Evolutionary conservation across 2,329 filamentous ascomycete genomes (phyloP).

Genomic region (Clonostachys rhizophaga): DNA sequence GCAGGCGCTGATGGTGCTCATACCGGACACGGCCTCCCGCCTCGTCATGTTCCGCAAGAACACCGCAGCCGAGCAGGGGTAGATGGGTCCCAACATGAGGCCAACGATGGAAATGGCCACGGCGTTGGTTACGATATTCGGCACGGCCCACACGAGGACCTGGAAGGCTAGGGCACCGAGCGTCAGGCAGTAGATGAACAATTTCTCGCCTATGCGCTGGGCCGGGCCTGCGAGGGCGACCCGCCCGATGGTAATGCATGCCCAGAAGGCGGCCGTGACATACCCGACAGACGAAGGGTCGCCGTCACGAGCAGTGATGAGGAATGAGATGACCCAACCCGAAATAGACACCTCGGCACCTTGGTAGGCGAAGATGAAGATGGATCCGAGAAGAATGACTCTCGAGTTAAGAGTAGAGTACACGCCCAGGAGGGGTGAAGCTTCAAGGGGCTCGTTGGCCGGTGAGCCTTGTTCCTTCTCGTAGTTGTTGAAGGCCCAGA

Average conservation of each 20-base stretch:
- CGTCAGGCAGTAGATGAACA: slow-evolving; percentile 60
- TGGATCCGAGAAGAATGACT: slow-evolving; percentile 66
- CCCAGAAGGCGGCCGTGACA: slow-evolving; percentile 70
- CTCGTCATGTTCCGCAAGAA: slow-evolving; percentile 57
- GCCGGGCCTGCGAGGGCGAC: slow-evolving; percentile 66
- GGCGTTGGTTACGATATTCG: slow-evolving; percentile 67
- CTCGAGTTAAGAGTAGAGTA: slow-evolving; percentile 42
- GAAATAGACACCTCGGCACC: slow-evolving; percentile 80
- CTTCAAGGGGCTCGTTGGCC: slow-evolving; percentile 4
- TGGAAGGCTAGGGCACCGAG: slow-evolving; percentile 62
- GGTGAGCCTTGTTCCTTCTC: slow-evolving; percentile 48
- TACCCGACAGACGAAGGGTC: slow-evolving; percentile 71
- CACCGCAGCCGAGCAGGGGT: slow-evolving; percentile 65
- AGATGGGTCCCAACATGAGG: slow-evolving; percentile 72
- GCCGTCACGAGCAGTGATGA: slow-evolving; percentile 68
- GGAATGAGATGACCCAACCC: slow-evolving; percentile 83
- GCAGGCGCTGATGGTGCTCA: slow-evolving; percentile 66
- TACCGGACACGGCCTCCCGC: slow-evolving; percentile 55
- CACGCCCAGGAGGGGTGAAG: slow-evolving; percentile 32
- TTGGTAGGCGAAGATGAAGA: slow-evolving; percentile 85
- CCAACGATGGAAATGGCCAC: slow-evolving; percentile 68
- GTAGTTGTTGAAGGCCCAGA: slow-evolving; percentile 67
- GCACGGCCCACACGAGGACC: slow-evolving; percentile 73
- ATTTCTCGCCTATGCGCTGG: slow-evolving; percentile 64
- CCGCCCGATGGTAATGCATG: slow-evolving; percentile 70